phyloP scores from a whole-genome alignment of 768 basidiomycete species.

The Collybia nuda region DNA sequence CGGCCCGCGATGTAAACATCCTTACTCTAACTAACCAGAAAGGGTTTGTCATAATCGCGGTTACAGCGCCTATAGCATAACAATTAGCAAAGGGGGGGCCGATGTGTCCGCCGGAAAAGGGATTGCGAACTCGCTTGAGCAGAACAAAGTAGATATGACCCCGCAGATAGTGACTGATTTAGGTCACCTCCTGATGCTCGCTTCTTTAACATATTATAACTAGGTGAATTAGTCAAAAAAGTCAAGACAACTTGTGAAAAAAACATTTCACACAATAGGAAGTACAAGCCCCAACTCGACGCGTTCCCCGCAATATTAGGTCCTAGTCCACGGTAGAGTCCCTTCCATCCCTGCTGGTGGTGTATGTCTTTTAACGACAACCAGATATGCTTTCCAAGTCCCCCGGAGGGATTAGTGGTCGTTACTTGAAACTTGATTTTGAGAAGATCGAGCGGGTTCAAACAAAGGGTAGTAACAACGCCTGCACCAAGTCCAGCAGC shows the following conservation, averaged over 20 bases:
- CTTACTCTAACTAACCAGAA: conserved; percentile 98
- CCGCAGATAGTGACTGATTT: conserved; percentile 65
- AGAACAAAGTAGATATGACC: conserved; percentile 82
- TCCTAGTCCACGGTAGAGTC: conserved; percentile 86
- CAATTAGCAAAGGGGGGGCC: conserved; percentile 5
- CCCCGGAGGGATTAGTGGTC: conserved; percentile 59
- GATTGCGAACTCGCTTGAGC: conserved; percentile 91
- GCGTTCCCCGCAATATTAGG: conserved; percentile 95
- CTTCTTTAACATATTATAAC: conserved; percentile 93
- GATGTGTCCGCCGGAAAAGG: conserved; percentile 10
- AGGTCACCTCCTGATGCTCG: conserved; percentile 70
- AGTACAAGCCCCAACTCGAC: conserved; percentile 96
- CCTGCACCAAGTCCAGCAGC: conserved; percentile 92
- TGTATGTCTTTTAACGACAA: conserved; percentile 71
- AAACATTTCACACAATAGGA: conserved; percentile 78
- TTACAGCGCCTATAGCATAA: conserved; percentile 72
- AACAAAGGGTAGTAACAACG: conserved; percentile 86
- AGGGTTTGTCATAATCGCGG: conserved; percentile 94
- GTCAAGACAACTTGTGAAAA: not conserved
- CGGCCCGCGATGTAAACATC: conserved; percentile 82
- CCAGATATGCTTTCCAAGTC: conserved; percentile 76
- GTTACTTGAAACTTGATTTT: conserved; percentile 93
- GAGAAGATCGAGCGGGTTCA: conserved; percentile 96
- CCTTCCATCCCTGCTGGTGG: conserved; percentile 72
- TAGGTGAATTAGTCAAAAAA: conserved; percentile 26